Base-by-base conservation (phyloP, 768 basidiomycete species). In the Leccinum subgranulosum region DNA sequence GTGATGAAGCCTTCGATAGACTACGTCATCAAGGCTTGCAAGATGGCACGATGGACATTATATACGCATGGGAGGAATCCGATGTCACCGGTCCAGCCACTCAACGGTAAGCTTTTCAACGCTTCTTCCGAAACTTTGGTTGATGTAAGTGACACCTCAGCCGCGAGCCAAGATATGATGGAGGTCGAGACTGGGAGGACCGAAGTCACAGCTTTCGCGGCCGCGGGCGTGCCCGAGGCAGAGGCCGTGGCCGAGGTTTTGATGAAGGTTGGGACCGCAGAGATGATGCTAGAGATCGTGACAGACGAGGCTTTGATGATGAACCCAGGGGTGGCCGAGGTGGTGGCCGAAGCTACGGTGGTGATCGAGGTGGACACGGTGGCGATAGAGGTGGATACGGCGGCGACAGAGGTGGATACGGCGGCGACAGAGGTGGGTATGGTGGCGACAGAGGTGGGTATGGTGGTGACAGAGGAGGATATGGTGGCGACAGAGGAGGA, bases 1-100 rank as follows among this genome's bases (percentile, higher is more conserved):
- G 85, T 55, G 85, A 85, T 31, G 84, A 90, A 63, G 88, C 94
- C 0, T 85, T 83, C 62, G 92, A 97, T 65, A 78, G 85, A 19
- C 75, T 97, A 60, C 81, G 92, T 50, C 87, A 91, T 57, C 85
- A 90, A 73, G 81, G 86, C 2, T 67, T 87, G 53, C 88, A 89
- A 67, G 93, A 94, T 65, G 94, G 97, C 14, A 84, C 87, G 1
- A 87, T 97, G 84, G 91, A 95, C 54, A 86, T 98, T 47, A 77
- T 83, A 0, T 92, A 90, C 62, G 88, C 88, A 31, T 96, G 92
- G 88, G 94, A 98, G 56, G 77, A 81, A 12, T 79, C 76, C 6
- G 85, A 87, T 56, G 73, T 76, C 1, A 76, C 79, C 41, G 73
- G 81, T 21, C 80, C 81, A 45, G 74, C 76, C 41, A 78, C 70